Evolutionary conservation across 495 filamentous ascomycete genomes (phyloP), one percentile per base, ranked within the genome.

Genomic region (Thermothielavioides terrestris): DNA sequence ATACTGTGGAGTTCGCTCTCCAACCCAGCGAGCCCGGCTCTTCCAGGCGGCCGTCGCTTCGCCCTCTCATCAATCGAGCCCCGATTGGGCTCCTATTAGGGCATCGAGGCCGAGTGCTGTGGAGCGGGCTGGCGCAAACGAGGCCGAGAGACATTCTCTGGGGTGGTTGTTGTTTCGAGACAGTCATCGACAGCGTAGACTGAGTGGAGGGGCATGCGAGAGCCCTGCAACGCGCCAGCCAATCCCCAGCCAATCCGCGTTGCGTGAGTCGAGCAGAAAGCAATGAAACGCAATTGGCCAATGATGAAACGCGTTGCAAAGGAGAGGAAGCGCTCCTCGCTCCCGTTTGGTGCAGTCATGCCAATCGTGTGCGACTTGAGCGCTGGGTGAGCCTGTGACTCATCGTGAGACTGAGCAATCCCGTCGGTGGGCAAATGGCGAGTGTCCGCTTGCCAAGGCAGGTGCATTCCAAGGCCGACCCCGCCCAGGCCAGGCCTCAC

Each of bases 61-160:
- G n/a, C n/a, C n/a, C n/a, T n/a, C n/a, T n/a, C n/a, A n/a, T 56
- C 55, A 54, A 58, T 60, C 56, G 57, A 60, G 42, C 37, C 40
- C 47, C 61, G 56, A 58, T 63, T 61, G 61, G 61, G 61, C 58
- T 49, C 27, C 61, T 43, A 58, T 42, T 61, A 56, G 58, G 61
- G 61, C 61, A 60, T 36, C 55, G 56, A 63, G 26, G 34, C 27
- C 32, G 12, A n/a, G 12, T 51, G 37, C 17, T 28, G 18, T 55
- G 30, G 41, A 48, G 35, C 23, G 15, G 11, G n/a, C 3, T 22
- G 21, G 4, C 6, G 6, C 6, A n/a, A n/a, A n/a, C n/a, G n/a
- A n/a, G n/a, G n/a, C n/a, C n/a, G n/a, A n/a, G n/a, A n/a, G n/a
- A n/a, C n/a, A n/a, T n/a, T n/a, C n/a, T n/a, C n/a, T n/a, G n/a